Conservation (phyloP, 2,329 filamentous ascomycete genomes). For the Fusarium sp. region DNA sequence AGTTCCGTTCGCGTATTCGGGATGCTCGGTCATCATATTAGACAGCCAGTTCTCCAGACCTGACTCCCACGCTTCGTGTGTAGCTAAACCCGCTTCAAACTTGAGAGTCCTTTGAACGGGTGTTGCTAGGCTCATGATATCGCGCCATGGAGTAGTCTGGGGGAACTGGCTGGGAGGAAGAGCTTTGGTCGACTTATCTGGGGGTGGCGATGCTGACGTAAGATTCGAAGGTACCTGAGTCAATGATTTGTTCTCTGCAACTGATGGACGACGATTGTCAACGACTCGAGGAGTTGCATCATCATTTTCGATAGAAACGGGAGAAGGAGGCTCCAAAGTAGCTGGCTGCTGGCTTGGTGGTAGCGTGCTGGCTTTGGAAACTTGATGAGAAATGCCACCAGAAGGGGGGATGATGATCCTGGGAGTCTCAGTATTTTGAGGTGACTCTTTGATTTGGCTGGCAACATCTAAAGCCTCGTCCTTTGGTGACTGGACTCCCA, state of each 20-base stretch:
- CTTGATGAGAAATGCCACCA: conserved; percentile 38
- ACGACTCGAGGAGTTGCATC: conserved; percentile 35
- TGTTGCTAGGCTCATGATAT: conserved; percentile 77
- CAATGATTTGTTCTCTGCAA: conserved; percentile 53
- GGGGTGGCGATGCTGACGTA: conserved; percentile 49
- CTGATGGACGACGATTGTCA: conserved; percentile 48
- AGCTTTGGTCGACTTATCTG: conserved; percentile 41
- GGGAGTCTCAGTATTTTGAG: conserved; percentile 17
- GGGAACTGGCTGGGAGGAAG: conserved; percentile 25
- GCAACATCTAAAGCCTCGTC: conserved; percentile 17
- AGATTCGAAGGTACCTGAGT: conserved; percentile 47
- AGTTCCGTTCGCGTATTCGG: conserved; percentile 57
- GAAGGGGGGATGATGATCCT: conserved; percentile 36
- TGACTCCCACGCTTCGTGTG: conserved; percentile 77
- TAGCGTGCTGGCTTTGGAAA: conserved; percentile 34
- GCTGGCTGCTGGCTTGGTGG: conserved; percentile 33
- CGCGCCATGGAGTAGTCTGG: conserved; percentile 70
- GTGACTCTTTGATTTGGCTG: conserved; percentile 25
- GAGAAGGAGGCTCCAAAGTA: conserved; percentile 54
- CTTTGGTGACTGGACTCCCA: conserved; percentile 19
- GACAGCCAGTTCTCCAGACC: conserved; percentile 72
- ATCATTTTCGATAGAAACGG: conserved; percentile 52
- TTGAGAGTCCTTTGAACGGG: conserved; percentile 75
- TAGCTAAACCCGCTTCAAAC: conserved; percentile 76
- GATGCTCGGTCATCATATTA: conserved; percentile 55